phyloP scores from a whole-genome alignment of 805 yeast species.

The Wickerhamomyces rabaulensis region DNA sequence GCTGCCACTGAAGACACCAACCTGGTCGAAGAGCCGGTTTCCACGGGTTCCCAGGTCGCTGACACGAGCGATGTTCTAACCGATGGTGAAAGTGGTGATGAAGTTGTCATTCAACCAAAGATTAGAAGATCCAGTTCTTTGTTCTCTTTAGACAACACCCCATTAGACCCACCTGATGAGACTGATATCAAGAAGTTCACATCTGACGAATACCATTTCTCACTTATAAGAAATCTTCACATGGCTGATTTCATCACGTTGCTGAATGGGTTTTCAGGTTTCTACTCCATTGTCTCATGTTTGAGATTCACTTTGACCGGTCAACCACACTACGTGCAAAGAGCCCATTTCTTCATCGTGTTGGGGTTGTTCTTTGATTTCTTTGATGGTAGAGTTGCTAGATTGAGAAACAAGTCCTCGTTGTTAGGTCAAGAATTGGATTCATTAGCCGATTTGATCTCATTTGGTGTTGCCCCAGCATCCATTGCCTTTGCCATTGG shows the following conservation, averaged over 20 bases:
- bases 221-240: slow-evolving; percentile 81
- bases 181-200: slow-evolving; percentile 75
- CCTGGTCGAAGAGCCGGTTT: neutral
- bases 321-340: slow-evolving; percentile 63
- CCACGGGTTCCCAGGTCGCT: neutral
- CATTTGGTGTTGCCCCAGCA: slow-evolving; percentile 96
- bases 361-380: slow-evolving; percentile 93
- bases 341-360: slow-evolving; percentile 87
- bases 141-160: slow-evolving; percentile 36
- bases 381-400: slow-evolving; percentile 95
- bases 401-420: slow-evolving; percentile 86
- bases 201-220: slow-evolving; percentile 78
- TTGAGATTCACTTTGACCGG: slow-evolving; percentile 72
- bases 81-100: slow-evolving; percentile 18
- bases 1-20: neutral
- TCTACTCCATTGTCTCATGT: slow-evolving; percentile 84
- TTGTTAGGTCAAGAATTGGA: slow-evolving; percentile 97
- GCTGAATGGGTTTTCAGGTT: slow-evolving; percentile 91
- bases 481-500: slow-evolving; percentile 90
- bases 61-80: slow-evolving; percentile 11
- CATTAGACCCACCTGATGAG: slow-evolving; percentile 72
- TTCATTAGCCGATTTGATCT: slow-evolving; percentile 89
- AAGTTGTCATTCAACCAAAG: slow-evolving; percentile 12
- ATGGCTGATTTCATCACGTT: slow-evolving; percentile 95
- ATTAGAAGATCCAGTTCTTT: slow-evolving; percentile 46